Evolutionary conservation across 495 filamentous ascomycete species (phyloP), one percentile per base, ranked within the genome.

Genomic region (Aspergillus incahuasiensis): DNA sequence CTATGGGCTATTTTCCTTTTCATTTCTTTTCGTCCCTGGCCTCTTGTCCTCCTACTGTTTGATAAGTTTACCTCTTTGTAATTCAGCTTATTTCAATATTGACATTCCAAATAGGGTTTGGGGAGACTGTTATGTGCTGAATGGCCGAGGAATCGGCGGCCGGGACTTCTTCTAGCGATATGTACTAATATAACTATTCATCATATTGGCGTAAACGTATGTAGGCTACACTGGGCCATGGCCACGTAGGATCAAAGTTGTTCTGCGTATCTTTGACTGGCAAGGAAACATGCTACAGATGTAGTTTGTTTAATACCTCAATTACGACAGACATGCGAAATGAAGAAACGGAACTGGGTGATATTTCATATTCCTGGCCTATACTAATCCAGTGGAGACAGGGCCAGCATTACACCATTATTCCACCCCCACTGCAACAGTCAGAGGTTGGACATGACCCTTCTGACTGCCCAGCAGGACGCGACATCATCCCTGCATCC

Each of bases 341-440:
- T 38, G 45, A 58, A 61, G 57, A 63, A 63, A 6, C 39, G 57
- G 61, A 61, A 63, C 55, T 50, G 62, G 60, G 65, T 65, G 63
- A 68, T 68, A 67, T 67, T 66, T 63, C 49, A 64, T 58, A 65
- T 68, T 63, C 54, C 63, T 63, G 65, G 65, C 63, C 65, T 65
- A 68, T 56, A 62, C 65, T 68, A 68, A 58, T 60, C 60, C 65
- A 63, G 56, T 54, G 55, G 54, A 54, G 58, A 62, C 54, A 55
- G 51, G 58, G 58, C 65, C 65, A 63, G 65, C 56, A 60, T 60
- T 47, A 54, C 50, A 64, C 52, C 58, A 59, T 61, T 28, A 59
- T 48, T 49, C 46, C 51, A 44, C 46, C 52, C 50, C 62, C 55
- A 59, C 61, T 62, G 57, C 43, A 46, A 62, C 56, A 65, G 61